Evolutionary conservation across 1,284 basidiomycete genomes (phyloP).

Genomic region (Trichosporon sp.): DNA sequence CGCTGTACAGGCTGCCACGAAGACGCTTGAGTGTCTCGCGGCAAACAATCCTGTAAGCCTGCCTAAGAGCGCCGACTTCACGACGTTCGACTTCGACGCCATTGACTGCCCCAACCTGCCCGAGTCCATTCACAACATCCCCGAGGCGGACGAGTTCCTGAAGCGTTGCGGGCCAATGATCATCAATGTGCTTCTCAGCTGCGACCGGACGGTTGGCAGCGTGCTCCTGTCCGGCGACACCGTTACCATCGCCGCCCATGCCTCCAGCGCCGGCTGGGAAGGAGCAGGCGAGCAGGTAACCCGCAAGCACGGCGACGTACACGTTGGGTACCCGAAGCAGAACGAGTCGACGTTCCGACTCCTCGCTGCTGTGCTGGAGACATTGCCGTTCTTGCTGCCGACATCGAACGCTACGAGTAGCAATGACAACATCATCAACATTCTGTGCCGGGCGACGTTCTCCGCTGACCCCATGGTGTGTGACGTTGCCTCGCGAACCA

Average conservation of each 20-base stretch:
- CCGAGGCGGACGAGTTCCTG: slow-evolving; percentile 75
- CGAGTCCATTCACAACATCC: slow-evolving; percentile 57
- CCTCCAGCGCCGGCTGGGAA: slow-evolving; percentile 60
- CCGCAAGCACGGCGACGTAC: slow-evolving; percentile 67
- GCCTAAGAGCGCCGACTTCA: slow-evolving; percentile 75
- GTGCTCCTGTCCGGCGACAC: slow-evolving; percentile 85
- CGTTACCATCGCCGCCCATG: slow-evolving; percentile 66
- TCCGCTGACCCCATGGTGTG: slow-evolving; percentile 79
- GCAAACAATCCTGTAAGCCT: slow-evolving; percentile 72
- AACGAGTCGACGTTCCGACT: slow-evolving; percentile 70
- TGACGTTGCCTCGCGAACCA: slow-evolving; percentile 68
- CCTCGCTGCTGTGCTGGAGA: slow-evolving; percentile 76
- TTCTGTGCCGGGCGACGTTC: slow-evolving; percentile 77
- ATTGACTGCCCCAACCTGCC: slow-evolving; percentile 2
- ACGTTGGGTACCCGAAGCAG: slow-evolving; percentile 70
- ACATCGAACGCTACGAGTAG: slow-evolving; percentile 36
- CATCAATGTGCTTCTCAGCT: slow-evolving; percentile 66
- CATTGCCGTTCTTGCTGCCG: slow-evolving; percentile 81
- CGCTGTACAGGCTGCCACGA: slow-evolving; percentile 74
- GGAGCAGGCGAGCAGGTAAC: slow-evolving; percentile 44
- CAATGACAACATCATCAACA: slow-evolving; percentile 64
- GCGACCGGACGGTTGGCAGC: slow-evolving; percentile 69
- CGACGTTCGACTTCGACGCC: slow-evolving; percentile 58
- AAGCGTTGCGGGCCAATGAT: slow-evolving; percentile 68
- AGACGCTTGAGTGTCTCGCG: slow-evolving; percentile 73